Evolutionary conservation across 139 green algal genomes (phyloP), one percentile per base, ranked within the genome.

Genomic region (Chloropicon primus): DNA sequence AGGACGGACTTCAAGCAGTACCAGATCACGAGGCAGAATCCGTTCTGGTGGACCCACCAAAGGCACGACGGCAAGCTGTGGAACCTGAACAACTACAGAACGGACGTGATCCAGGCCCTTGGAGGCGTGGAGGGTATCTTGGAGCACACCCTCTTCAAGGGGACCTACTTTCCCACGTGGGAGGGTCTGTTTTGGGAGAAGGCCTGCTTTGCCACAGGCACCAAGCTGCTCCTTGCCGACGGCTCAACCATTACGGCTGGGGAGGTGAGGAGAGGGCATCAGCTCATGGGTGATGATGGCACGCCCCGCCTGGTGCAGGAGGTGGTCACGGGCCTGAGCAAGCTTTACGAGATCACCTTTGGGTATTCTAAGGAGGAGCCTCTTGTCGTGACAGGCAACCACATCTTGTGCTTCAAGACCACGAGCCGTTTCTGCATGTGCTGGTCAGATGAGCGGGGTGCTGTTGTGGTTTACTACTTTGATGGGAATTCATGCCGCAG

Each of bases 161-260:
- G 85, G 27, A 89, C 84, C 76, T 89, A 89, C 75, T 99, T 99
- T 91, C 95, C 95, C 77, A 99, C 95, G n/a, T 99, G 95, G 95
- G 95, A 99, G 89, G 95, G 95, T 54, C 93, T 99, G 41, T 99
- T 99, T 86, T 99, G 95, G 95, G 95, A 99, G 88, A 99, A 99
- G 88, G 93, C 88, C n/a, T 88, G 78, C 72, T 62, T 62, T 62
- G 41, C 41, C 41, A 62, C 41, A 17, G 41, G 41, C 41, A 62
- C 41, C 41, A 17, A 62, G 41, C 41, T 62, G 41, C 41, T 62
- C 41, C 41, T 62, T 62, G 41, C 41, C 5, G 41, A 62, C 41
- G 41, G 41, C 10, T 62, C 41, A 5, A 62, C 41, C 41, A 62
- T 62, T 17, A 62, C 41, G 41, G 41, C 41, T 62, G 41, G 41